Conservation (phyloP, 768 basidiomycete species). For the Agaricus subrufescens region DNA sequence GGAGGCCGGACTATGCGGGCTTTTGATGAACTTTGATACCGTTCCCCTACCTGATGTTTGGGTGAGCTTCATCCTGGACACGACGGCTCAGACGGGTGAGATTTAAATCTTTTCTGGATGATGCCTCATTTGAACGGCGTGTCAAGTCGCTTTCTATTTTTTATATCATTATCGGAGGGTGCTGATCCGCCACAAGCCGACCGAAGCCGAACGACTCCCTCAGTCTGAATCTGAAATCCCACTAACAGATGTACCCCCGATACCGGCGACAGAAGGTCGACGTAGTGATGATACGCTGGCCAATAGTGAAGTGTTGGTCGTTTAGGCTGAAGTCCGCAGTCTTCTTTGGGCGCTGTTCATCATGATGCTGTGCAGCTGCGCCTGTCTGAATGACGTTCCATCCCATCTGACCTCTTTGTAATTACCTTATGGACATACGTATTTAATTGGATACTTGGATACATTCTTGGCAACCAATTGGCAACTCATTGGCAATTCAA, state of each 20-base stretch:
- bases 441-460: neutral
- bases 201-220: neutral
- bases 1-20: neutral
- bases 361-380: neutral
- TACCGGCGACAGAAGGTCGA: neutral
- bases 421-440: neutral
- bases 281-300: too few relatives aligned
- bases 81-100: constrained; percentile 1
- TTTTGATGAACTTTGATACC: neutral
- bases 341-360: too few relatives aligned
- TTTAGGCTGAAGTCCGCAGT: too few relatives aligned
- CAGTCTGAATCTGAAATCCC: neutral
- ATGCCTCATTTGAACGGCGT: neutral
- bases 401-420: neutral
- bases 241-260: neutral
- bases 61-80: neutral
- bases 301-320: too few relatives aligned
- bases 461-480: neutral
- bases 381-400: neutral
- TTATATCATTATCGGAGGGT: constrained; percentile 1
- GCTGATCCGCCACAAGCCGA: neutral
- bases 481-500: too few relatives aligned
- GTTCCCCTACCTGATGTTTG: constrained; percentile 5
- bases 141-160: constrained; percentile 1
- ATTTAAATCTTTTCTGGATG: neutral